These are phyloP conservation scores for Kalaharituber pfeilii DNA, from an alignment of 2,329 filamentous ascomycete species.

Conservation along the genomic window DNA sequence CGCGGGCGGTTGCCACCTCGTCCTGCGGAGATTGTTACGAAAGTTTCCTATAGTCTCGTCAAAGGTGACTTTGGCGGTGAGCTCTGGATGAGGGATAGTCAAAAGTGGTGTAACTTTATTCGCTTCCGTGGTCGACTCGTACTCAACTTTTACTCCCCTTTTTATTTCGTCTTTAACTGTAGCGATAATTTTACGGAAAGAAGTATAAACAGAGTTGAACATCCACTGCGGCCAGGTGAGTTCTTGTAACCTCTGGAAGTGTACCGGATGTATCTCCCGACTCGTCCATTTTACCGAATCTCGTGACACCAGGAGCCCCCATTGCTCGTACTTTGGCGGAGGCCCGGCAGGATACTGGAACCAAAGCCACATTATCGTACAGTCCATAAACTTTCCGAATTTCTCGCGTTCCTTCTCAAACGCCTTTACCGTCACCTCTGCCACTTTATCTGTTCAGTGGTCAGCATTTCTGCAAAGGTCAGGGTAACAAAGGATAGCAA, in stretches of 20 bases:
- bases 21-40: conserved; percentile 6
- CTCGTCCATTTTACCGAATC: conserved; percentile 8
- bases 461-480: background rate
- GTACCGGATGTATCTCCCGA: conserved; percentile 9
- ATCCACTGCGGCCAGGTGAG: conserved; percentile 11
- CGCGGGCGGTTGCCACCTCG: conserved; percentile 7
- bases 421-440: background rate
- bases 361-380: background rate
- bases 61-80: conserved; percentile 1
- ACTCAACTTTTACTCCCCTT: background rate
- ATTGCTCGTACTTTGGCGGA: background rate
- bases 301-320: background rate
- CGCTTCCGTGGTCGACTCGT: background rate
- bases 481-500: background rate
- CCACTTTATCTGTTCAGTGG: background rate
- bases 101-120: background rate
- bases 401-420: background rate
- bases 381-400: background rate
- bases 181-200: background rate
- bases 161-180: background rate
- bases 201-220: conserved; percentile 10
- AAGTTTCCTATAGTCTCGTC: conserved; percentile 7
- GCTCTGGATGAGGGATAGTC: background rate
- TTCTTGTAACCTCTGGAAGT: conserved; percentile 10
- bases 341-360: background rate